A percentile compares a stretch with the other conserved stretches of the same genome.
Conservation (phyloP, 768 basidiomycete species). For the Lactarius tabidus region DNA sequence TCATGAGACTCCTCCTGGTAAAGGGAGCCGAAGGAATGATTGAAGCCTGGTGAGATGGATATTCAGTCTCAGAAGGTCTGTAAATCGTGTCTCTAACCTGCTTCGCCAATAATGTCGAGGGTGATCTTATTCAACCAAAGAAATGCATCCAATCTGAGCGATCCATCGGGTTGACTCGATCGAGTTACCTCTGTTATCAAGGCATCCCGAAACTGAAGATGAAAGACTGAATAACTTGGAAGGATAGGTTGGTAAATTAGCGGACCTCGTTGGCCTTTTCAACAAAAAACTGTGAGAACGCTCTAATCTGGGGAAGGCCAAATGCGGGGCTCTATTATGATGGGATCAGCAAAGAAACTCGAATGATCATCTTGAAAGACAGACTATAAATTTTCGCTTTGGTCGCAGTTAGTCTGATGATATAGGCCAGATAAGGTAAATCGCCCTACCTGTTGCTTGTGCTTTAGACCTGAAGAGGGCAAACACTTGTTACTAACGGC, state of each 20-base stretch:
- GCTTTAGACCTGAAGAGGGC: conserved; percentile 6
- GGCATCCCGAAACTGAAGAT: conserved; percentile 12
- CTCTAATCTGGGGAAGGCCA: conserved; percentile 17
- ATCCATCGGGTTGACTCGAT: conserved; percentile 7
- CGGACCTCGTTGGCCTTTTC: conserved; percentile 23
- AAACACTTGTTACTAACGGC: background rate
- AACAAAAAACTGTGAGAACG: conserved; percentile 12
- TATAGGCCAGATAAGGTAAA: background rate
- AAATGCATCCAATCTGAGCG: conserved; percentile 2
- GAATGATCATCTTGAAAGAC: background rate
- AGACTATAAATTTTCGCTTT: conserved; percentile 21
- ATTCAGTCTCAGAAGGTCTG: background rate
- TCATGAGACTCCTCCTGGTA: background rate
- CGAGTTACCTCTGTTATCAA: background rate
- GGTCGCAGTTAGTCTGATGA: background rate
- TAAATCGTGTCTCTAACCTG: conserved; percentile 5
- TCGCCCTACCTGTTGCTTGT: conserved; percentile 16
- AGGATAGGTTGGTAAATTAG: background rate
- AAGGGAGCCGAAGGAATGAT: conserved; percentile 18
- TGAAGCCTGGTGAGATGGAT: conserved; percentile 8
- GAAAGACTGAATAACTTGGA: background rate
- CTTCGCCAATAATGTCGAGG: conserved; percentile 18
- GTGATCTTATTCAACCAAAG: conserved; percentile 20
- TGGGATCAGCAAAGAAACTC: background rate
- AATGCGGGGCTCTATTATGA: conserved; percentile 19